Base-by-base conservation (phyloP, 2,329 filamentous ascomycete genomes). In the Metarhizium humberi region DNA sequence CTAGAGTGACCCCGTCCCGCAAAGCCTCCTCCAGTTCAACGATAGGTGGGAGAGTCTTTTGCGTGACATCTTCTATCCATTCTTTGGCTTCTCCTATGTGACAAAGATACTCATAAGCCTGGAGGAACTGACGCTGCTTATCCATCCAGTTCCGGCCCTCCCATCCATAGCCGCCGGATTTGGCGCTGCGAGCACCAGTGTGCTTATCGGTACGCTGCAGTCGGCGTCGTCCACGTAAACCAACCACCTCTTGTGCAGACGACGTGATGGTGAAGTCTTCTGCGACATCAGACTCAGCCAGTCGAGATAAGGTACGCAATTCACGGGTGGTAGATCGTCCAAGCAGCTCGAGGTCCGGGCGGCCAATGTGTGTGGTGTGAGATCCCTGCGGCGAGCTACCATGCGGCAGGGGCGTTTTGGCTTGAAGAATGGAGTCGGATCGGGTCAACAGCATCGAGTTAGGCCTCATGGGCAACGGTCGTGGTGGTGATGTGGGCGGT, bases 41-140 rank as follows among this genome's bases (percentile, higher is more conserved):
- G 63, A 97, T 96, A 0, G 92, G 88, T 3, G 94, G 92, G 42
- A 99, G 90, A 52, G 87, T 78, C 61, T 87, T 85, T 59, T 92
- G 84, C 55, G 94, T 90, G 57, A 96, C 84, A 67, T 95, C 78
- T 67, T 99, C 94, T 61, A 99, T 96, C 94, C 94, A 99, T 71
- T 97, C 92, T 69, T 97, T 97, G 25, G 94, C 94, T 75, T 99
- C 94, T 69, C 94, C 94, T 61, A 99, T 97, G 67, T 99, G 94
- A 68, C 94, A 99, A 42, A 99, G 86, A 68, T 99, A 99, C 70
- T 99, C 94, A 67, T 99, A 99, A 6, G 94, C 94, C 70, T 95
- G 90, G 53, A 99, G 74, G 65, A 96, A 97, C 69, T 97, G 92
- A 30, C 94, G 84, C 68, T 99, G 92, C 68, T 95, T 94, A 70